These are phyloP conservation scores for Sphaerobolus stellatus DNA, from an alignment of 1,284 basidiomycete genomes.

Conservation along the genomic window DNA sequence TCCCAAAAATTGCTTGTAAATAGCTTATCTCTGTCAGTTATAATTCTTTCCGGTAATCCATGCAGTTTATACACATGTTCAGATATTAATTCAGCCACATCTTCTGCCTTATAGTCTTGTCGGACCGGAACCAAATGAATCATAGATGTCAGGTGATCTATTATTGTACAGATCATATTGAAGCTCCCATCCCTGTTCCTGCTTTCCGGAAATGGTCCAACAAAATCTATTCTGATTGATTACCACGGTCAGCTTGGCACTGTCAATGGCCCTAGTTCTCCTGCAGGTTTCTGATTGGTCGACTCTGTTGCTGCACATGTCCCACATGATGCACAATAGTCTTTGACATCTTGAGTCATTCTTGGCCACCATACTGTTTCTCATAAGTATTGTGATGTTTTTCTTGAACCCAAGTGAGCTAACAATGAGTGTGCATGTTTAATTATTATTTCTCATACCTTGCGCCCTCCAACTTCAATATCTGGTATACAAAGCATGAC, in stretches of 20 bases:
- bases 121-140: constrained; percentile 34
- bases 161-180: constrained; percentile 38
- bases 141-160: constrained; percentile 36
- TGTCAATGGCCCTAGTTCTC: constrained; percentile 31
- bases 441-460: constrained; percentile 32
- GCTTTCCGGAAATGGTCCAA: constrained; percentile 39
- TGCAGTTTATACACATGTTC: constrained; percentile 39
- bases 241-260: constrained; percentile 37
- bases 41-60: constrained; percentile 38
- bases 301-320: constrained; percentile 32
- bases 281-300: constrained; percentile 30
- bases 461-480: constrained; percentile 19
- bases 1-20: constrained; percentile 48
- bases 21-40: constrained; percentile 40
- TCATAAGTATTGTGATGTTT: constrained; percentile 31
- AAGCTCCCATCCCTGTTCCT: constrained; percentile 31
- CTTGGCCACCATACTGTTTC: constrained; percentile 37
- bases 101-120: constrained; percentile 30
- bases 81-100: constrained; percentile 43
- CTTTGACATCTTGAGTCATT: constrained; percentile 25
- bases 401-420: constrained; percentile 34
- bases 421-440: constrained; percentile 32
- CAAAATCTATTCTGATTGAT: constrained; percentile 43
- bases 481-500: constrained; percentile 37
- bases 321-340: constrained; percentile 29